Conservation (phyloP, 1,284 basidiomycete species). For the Rhodotorula sp. region DNA sequence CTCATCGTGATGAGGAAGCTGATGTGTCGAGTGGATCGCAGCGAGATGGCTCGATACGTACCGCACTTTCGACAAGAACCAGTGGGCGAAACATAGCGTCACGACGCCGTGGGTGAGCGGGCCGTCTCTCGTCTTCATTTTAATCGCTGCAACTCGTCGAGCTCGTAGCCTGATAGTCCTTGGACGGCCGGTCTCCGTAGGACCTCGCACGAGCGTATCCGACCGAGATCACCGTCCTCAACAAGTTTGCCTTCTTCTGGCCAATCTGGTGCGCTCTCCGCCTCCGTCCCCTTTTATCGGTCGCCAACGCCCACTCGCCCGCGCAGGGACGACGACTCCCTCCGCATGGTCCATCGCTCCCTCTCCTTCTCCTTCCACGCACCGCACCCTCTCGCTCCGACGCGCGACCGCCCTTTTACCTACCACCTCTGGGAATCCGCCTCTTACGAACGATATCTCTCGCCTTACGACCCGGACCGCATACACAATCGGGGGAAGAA, state of each 20-base stretch:
- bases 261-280: slow-evolving; percentile 50
- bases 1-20: neutral
- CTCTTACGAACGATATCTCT: slow-evolving; percentile 24
- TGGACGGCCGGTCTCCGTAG: neutral
- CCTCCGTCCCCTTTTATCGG: neutral
- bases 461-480: slow-evolving; percentile 32
- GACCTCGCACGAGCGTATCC: slow-evolving; percentile 51
- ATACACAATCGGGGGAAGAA: slow-evolving; percentile 24
- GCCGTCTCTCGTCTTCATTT: neutral
- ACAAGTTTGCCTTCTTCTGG: slow-evolving; percentile 54
- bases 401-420: slow-evolving; percentile 23
- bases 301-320: neutral
- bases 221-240: slow-evolving; percentile 53
- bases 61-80: slow-evolving; percentile 49
- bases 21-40: neutral
- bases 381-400: slow-evolving; percentile 7
- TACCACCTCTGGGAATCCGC: slow-evolving; percentile 40
- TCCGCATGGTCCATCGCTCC: slow-evolving; percentile 27
- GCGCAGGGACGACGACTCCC: slow-evolving; percentile 39
- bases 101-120: slow-evolving; percentile 43
- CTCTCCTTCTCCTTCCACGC: slow-evolving; percentile 17
- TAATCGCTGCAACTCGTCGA: neutral
- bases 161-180: neutral
- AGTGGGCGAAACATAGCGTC: slow-evolving; percentile 54
- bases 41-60: slow-evolving; percentile 47